A percentile compares a stretch with the other conserved stretches of the same genome.
Conservation (phyloP, 2,329 filamentous ascomycete species). For the Colletotrichum cordylinicola region DNA sequence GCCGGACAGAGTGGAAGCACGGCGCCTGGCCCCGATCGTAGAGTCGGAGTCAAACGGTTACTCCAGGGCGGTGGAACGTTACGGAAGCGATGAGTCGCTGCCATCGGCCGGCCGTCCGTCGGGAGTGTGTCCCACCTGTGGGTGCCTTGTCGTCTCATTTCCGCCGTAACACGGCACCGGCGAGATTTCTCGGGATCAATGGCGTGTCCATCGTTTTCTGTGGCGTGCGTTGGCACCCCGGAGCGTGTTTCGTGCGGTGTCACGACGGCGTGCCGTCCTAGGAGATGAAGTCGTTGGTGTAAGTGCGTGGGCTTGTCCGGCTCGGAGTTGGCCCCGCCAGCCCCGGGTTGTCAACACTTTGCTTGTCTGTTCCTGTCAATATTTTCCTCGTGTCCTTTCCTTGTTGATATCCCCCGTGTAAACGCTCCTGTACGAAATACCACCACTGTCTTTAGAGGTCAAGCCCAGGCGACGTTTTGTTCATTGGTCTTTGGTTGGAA, state of each 20-base stretch:
- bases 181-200: not conserved
- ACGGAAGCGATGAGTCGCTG: not conserved
- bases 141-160: not conserved
- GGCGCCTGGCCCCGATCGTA: constrained; percentile 25
- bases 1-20: constrained; percentile 62
- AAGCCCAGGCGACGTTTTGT: not conserved
- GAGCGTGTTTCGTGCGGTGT: not conserved
- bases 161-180: not conserved
- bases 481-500: not conserved
- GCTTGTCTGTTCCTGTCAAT: not conserved
- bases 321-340: not conserved
- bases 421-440: constrained; percentile 7
- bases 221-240: not conserved
- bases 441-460: constrained; percentile 1
- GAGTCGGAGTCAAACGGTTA: not conserved
- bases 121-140: not conserved
- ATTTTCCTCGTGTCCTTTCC: not conserved
- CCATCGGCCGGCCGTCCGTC: not conserved
- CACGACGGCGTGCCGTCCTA: not conserved
- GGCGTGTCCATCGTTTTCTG: not conserved
- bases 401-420: constrained; percentile 18
- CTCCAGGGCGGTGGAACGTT: not conserved
- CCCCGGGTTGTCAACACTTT: not conserved
- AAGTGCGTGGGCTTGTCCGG: not conserved
- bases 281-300: not conserved